Conservation (phyloP, 805 yeast genomes). For the Candida sithepensis region DNA sequence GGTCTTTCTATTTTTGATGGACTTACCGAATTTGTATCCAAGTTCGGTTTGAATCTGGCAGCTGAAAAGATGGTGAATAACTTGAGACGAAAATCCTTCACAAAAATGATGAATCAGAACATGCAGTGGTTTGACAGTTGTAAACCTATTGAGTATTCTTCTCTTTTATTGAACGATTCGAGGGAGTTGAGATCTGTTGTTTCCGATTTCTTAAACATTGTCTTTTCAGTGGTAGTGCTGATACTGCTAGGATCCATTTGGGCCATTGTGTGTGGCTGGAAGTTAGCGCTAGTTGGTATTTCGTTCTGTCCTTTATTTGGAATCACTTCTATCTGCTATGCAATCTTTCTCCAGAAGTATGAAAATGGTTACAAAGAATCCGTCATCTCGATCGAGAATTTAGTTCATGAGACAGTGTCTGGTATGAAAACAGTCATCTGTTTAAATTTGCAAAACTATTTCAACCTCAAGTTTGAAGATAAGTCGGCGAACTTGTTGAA, state of each 20-base stretch:
- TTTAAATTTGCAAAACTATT: constrained; percentile 48
- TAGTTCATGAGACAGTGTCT: constrained; percentile 47
- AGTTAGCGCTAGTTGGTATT: constrained; percentile 75
- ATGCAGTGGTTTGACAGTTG: constrained; percentile 47
- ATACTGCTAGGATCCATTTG: constrained; percentile 64
- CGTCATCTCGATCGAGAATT: constrained; percentile 52
- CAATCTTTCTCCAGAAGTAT: constrained; percentile 44
- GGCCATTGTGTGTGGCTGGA: constrained; percentile 84
- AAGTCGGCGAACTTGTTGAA: constrained; percentile 31
- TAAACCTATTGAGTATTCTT: constrained; percentile 51
- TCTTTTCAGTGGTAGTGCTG: constrained; percentile 51
- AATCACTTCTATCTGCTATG: constrained; percentile 48
- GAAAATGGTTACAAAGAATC: constrained; percentile 60
- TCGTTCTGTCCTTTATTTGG: constrained; percentile 67
- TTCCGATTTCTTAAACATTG: constrained; percentile 55
- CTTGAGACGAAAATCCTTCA: constrained; percentile 49
- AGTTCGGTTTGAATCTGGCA: constrained; percentile 46
- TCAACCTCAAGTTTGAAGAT: constrained; percentile 35
- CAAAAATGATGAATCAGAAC: constrained; percentile 47
- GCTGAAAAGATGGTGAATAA: constrained; percentile 66
- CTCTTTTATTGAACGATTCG: constrained; percentile 75
- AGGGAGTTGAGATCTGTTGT: constrained; percentile 70
- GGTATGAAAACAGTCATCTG: constrained; percentile 64
- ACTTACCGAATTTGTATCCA: constrained; percentile 45
- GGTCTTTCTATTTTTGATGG: constrained; percentile 66